phyloP scores from a whole-genome alignment of 768 basidiomycete species.

The Tephrocybe rancida region DNA sequence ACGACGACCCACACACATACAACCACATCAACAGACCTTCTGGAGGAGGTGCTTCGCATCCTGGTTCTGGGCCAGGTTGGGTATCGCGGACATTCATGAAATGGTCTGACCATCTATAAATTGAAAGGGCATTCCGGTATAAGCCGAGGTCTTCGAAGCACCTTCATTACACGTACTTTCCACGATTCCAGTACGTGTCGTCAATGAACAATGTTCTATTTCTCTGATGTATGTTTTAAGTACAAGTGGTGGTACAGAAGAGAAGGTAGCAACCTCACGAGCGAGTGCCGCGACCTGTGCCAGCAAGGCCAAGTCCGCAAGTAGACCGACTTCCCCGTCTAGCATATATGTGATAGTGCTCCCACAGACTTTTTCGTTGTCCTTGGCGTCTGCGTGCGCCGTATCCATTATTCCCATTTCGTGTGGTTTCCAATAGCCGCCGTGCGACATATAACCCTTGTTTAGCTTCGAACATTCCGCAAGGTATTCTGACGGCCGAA shows the following conservation, averaged over 20 bases:
- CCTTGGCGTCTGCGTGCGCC: constrained; percentile 26
- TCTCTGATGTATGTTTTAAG: constrained; percentile 35
- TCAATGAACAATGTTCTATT: constrained; percentile 70
- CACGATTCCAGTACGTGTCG: constrained; percentile 75
- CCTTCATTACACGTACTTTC: constrained; percentile 47
- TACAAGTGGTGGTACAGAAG: not conserved
- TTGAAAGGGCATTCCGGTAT: not conserved
- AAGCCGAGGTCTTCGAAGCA: not conserved
- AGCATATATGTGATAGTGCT: constrained; percentile 75
- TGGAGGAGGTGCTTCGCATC: constrained; percentile 62
- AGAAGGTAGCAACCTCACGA: constrained; percentile 49
- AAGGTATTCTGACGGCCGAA: constrained; percentile 57
- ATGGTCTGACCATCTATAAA: constrained; percentile 61
- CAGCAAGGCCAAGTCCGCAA: constrained; percentile 65
- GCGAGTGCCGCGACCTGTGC: constrained; percentile 70
- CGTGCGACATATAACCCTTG: constrained; percentile 47
- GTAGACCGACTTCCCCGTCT: constrained; percentile 65
- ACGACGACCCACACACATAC: not conserved
- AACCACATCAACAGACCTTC: constrained; percentile 43
- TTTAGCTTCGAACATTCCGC: constrained; percentile 56
- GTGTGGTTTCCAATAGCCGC: constrained; percentile 52
- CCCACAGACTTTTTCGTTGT: constrained; percentile 40
- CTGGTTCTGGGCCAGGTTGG: constrained; percentile 67
- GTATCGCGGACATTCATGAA: constrained; percentile 54
- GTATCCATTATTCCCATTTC: constrained; percentile 36